Base-by-base conservation (phyloP, 164 flowering plant genomes). In the Cinnamomum chago region DNA sequence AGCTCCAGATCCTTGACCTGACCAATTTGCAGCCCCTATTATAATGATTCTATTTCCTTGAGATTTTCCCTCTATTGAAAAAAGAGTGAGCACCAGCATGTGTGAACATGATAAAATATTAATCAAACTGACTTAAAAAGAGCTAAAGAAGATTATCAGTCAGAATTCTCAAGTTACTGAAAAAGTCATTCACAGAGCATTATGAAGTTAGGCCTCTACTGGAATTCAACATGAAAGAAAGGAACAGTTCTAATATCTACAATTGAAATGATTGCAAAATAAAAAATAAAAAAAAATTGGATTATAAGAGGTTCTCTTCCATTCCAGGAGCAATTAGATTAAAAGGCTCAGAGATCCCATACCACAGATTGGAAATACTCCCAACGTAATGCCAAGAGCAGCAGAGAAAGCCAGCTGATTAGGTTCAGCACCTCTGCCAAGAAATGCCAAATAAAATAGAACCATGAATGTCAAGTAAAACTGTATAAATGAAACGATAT, bases 321-420 rank as follows among this genome's bases (percentile, higher is more conserved):
- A 55, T 55, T 15, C 13, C 1, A 12, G 24, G 50, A 27, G n/a
- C 3, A 28, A 70, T 28, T 23, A 17, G 27, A 23, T 22, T 4
- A 25, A 71, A 58, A 50, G 23, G 58, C 27, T 14, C 9, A 27
- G 30, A 58, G 27, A 11, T 11, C n/a, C 50, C 85, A 75, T 83
- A 95, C 98, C 98, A 80, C 92, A 88, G 15, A 95, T 88, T 15
- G 99, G 99, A 81, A 95, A 95, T 6, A 92, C 62, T 70, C 99
- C 98, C 75, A 95, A 77, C 3, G 97, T 89, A 50, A 89, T 75
- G 28, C 98, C 98, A 82, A 95, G 90, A 73, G 98, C 91, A 3
- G 88, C 83, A 65, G 98, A 95, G 73, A 92, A 93, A 3, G 98
- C 97, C 80, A 95, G 74, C 75, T 87, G 95, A 81, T 87, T 92